phyloP scores from a whole-genome alignment of 768 basidiomycete genomes.

The Mycena olivaceomarginata region DNA sequence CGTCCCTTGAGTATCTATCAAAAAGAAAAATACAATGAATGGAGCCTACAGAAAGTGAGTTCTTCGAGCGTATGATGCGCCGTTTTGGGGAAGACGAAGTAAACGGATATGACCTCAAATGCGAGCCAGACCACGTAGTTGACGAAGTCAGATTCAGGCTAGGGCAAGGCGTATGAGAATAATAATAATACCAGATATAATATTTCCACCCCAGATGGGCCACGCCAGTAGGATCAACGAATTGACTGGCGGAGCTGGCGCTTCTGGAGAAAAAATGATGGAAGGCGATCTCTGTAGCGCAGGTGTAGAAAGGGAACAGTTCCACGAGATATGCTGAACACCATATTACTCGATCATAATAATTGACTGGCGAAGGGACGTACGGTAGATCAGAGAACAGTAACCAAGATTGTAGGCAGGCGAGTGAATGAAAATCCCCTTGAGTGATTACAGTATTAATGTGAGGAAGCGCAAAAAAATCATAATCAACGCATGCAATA shows the following conservation, averaged over 20 bases:
- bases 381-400: constrained; percentile 75
- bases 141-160: neutral
- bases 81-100: constrained; percentile 80
- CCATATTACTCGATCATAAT: too few species aligned
- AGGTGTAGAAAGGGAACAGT: constrained; percentile 78
- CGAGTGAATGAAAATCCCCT: constrained; percentile 75
- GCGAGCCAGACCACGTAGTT: constrained; percentile 70
- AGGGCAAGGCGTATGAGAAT: neutral
- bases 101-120: constrained; percentile 73
- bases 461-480: too few species aligned
- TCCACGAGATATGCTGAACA: constrained; percentile 77
- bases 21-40: neutral
- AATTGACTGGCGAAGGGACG: constrained; percentile 32
- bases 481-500: too few species aligned
- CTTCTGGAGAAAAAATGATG: constrained; percentile 76
- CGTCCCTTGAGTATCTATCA: neutral
- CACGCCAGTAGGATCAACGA: constrained; percentile 80
- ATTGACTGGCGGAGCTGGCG: constrained; percentile 79
- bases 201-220: constrained; percentile 75
- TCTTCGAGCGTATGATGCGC: constrained; percentile 72
- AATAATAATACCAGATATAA: constrained; percentile 65
- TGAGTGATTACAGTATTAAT: constrained; percentile 36
- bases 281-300: constrained; percentile 63
- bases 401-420: constrained; percentile 74
- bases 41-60: constrained; percentile 66